Percentiles rank a stretch among this genome's conserved stretches.
phyloP scores from a whole-genome alignment of 192 early-diverging fungal genomes.

The Coemansia umbellata region DNA sequence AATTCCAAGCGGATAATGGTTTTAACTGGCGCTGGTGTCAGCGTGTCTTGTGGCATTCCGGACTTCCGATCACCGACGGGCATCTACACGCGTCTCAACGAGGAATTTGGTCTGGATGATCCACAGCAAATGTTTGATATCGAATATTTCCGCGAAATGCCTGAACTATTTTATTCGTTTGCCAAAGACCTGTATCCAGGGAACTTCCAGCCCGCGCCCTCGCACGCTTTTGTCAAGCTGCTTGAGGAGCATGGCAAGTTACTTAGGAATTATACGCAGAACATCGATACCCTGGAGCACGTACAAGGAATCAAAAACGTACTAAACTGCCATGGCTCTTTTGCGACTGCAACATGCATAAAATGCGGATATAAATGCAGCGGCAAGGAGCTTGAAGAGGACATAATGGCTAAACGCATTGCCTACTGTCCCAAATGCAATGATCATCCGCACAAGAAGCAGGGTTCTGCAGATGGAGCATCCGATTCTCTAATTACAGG shows the following conservation, averaged over 20 bases:
- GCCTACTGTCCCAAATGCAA: slow-evolving; percentile 74
- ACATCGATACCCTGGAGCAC: slow-evolving; percentile 94
- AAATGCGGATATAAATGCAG: slow-evolving; percentile 71
- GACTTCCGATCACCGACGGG: slow-evolving; percentile 93
- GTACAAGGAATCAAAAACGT: slow-evolving; percentile 76
- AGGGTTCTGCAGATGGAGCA: neutral
- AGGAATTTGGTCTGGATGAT: slow-evolving; percentile 87
- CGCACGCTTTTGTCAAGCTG: slow-evolving; percentile 84
- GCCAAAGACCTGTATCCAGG: slow-evolving; percentile 86
- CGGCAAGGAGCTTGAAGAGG: slow-evolving; percentile 75
- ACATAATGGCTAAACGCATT: slow-evolving; percentile 72
- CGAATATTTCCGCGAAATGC: slow-evolving; percentile 78
- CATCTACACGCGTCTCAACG: slow-evolving; percentile 79
- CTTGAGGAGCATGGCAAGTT: slow-evolving; percentile 83
- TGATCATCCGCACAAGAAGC: slow-evolving; percentile 2
- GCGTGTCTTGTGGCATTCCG: slow-evolving; percentile 92
- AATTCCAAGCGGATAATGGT: slow-evolving; percentile 76
- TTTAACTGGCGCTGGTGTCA: slow-evolving; percentile 81
- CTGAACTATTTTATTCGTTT: slow-evolving; percentile 95
- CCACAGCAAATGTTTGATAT: slow-evolving; percentile 97
- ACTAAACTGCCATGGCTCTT: slow-evolving; percentile 95
- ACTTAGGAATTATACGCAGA: slow-evolving; percentile 94
- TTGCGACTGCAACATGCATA: slow-evolving; percentile 89
- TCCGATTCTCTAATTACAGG: neutral
- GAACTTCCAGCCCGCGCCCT: slow-evolving; percentile 82